Base-by-base conservation (phyloP, 331 rosid species). In the Spiraea crenata region DNA sequence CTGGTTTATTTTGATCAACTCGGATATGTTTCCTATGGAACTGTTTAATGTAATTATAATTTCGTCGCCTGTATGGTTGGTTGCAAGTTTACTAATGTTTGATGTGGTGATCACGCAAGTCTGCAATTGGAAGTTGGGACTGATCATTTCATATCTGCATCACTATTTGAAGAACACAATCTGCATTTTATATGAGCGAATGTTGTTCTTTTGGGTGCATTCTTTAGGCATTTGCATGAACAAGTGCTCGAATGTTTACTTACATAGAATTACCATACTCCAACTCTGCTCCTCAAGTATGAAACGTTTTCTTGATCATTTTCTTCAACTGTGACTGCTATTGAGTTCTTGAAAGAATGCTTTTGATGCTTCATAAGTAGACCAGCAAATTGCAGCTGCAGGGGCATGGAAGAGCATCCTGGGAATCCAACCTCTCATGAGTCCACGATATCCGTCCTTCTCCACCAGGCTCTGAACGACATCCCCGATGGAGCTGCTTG, bases 361-460 rank as follows among this genome's bases (percentile, higher is more conserved):
- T 67, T 87, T 87, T 47, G 92, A 80, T 3, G 92, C 92, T 76
- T 87, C 92, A 3, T 87, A 87, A 19, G 89, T 78, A 47, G 89
- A 87, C 89, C 92, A 87, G 77, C 89, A 82, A 63, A 84, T 82
- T 63, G 87, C 89, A 70, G 89, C 92, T 37, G 92, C 92, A 44
- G 89, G 92, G 1, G 92, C 87, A 76, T 87, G 92, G 74, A 87
- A 87, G 39, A 87, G 80, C 84, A 84, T 78, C 73, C 92, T 82
- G 11, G 89, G 87, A 5, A 78, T 57, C 82, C 85, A 87, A 35
- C 92, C 92, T 68, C 89, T 74, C 62, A 80, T 63, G 6, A 84
- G 74, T 2, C 92, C 89, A 0, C 25, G 70, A 48, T 84, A 72
- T 39, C 92, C 92, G 5, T 87, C 92, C 54, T 82, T 84, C 54